phyloP scores from a whole-genome alignment of 352 stramenopile genomes.

The Phytophthora ramorum region DNA sequence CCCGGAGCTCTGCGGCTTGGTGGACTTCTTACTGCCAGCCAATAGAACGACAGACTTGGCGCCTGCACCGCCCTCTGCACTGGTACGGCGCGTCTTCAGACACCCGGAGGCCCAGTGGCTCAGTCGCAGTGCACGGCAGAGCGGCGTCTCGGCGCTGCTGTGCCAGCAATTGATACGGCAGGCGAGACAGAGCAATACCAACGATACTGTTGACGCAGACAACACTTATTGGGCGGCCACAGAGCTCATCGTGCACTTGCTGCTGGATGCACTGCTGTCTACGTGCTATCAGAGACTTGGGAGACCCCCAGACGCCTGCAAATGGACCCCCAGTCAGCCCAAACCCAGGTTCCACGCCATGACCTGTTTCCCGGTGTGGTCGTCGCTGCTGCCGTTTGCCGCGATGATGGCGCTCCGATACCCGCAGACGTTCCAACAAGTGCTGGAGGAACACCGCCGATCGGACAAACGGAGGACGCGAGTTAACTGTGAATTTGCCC shows the following conservation, averaged over 20 bases:
- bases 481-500: slow-evolving; percentile 66
- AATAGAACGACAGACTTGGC: background rate
- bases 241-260: slow-evolving; percentile 38
- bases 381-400: slow-evolving; percentile 61
- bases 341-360: slow-evolving; percentile 73
- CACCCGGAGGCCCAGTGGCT: slow-evolving; percentile 63
- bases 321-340: slow-evolving; percentile 42
- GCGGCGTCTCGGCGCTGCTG: slow-evolving; percentile 55
- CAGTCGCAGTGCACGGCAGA: slow-evolving; percentile 61
- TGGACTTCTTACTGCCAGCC: slow-evolving; percentile 33
- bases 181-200: slow-evolving; percentile 4
- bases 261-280: slow-evolving; percentile 61
- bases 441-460: slow-evolving; percentile 24
- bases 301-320: slow-evolving; percentile 38
- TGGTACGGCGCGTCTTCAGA: slow-evolving; percentile 43
- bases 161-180: slow-evolving; percentile 58
- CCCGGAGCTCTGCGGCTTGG: slow-evolving; percentile 53
- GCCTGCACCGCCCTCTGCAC: background rate
- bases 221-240: slow-evolving; percentile 12
- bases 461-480: slow-evolving; percentile 12
- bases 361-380: slow-evolving; percentile 66
- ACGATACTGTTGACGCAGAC: slow-evolving; percentile 2
- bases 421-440: slow-evolving; percentile 27
- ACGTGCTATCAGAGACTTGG: slow-evolving; percentile 40
- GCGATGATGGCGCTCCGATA: slow-evolving; percentile 46